Evolutionary conservation across 176 grass and related monocot genomes (phyloP).

Genomic region (Neostapfia colusana): DNA sequence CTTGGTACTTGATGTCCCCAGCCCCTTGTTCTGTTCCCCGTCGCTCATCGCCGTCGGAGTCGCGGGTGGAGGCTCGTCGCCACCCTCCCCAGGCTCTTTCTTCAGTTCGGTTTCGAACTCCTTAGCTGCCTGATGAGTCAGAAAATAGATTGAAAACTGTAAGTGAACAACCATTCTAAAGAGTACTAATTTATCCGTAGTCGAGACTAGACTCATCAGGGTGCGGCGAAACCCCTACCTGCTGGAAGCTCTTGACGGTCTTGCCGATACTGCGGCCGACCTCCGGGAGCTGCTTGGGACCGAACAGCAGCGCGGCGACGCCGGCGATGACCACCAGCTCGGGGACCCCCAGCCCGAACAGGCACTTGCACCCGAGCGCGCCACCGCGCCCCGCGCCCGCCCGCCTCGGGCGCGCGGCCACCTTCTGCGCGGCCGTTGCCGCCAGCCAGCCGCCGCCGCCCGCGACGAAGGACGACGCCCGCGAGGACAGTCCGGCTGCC

Average conservation of each 20-base stretch:
- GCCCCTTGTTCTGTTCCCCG: conserved; percentile 49
- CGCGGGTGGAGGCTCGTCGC: conserved; percentile 43
- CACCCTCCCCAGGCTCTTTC: conserved; percentile 48
- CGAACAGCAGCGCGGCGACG: conserved; percentile 85
- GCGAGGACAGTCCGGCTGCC: conserved; percentile 36
- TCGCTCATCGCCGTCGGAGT: conserved; percentile 28
- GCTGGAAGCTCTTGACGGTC: conserved; percentile 95
- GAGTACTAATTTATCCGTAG: not conserved
- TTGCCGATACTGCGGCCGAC: conserved; percentile 85
- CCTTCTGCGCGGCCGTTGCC: conserved; percentile 5
- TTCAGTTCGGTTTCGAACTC: conserved; percentile 87
- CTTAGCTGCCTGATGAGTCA: conserved; percentile 34
- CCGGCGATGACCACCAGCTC: conserved; percentile 92
- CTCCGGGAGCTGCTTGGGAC: conserved; percentile 86
- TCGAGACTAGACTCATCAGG: not conserved
- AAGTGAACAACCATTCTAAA: not conserved
- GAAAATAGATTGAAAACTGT: not conserved
- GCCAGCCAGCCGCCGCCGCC: conserved; percentile 19
- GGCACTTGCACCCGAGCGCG: conserved; percentile 67
- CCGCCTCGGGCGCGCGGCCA: conserved; percentile 38
- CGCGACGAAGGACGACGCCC: conserved; percentile 39
- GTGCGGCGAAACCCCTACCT: conserved; percentile 39
- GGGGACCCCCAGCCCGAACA: conserved; percentile 81
- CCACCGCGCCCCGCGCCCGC: conserved; percentile 39
- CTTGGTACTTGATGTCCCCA: conserved; percentile 58